Evolutionary conservation across 148 eudicot species (phyloP), one percentile per base, ranked within the genome.

Genomic region (Beta vulgaris): DNA sequence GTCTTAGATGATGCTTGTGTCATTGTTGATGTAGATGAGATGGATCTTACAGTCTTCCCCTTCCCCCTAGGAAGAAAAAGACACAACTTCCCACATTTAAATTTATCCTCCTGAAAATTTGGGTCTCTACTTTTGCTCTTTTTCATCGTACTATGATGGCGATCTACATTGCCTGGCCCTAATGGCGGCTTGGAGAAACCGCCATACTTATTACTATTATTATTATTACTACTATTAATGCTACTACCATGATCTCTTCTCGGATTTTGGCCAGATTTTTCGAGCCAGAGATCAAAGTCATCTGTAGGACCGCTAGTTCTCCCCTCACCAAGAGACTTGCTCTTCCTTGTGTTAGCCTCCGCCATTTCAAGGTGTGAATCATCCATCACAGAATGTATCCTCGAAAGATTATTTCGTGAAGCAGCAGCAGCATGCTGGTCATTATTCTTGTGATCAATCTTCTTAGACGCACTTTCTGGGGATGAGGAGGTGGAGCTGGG

Each of bases 61-160:
- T 87, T 93, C 1, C 98, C 91, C 3, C 91, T 86, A 5, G 98
- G 97, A 31, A 91, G 49, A 85, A 89, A 89, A 83, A 93, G 87
- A 76, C 98, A 93, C 28, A 91, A 66, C 18, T 91, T 89, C 26
- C 93, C 93, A 36, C 98, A 93, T 81, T 89, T 91, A 76, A 93
- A 87, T 44, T 79, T 80, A 5, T 93, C 91, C 1, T 85, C 93
- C 0, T 40, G 29, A 35, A 69, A 57, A 57, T 58, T 23, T 8
- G 62, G 68, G 39, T 73, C 78, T 58, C 60, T 60, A 53, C 54
- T 79, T 68, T 44, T 73, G 55, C 71, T 46, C 73, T 42, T 74
- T 46, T 57, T 64, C 57, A 42, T 34, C 18, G 15, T 72, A 29
- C 49, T 31, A 29, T 37, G 43, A 34, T 64, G 58, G 11, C 66